Percentiles rank a stretch among this genome's conserved stretches.
These are phyloP conservation scores for Cercophora scortea DNA, from an alignment of 495 filamentous ascomycete genomes.

Conservation along the genomic window DNA sequence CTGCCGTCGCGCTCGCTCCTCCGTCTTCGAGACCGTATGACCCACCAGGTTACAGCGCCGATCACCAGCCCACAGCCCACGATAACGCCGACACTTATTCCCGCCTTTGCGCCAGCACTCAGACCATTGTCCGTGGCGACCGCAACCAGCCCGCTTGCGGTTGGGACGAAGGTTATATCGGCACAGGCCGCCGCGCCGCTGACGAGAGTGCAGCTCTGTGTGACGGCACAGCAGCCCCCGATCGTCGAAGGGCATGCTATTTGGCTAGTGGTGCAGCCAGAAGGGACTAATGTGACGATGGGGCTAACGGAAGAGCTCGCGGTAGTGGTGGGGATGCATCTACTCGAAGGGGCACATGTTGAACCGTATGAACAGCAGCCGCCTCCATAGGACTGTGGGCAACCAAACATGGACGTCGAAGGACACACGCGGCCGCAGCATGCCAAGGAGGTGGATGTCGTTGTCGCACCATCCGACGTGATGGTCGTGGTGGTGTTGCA, in stretches of 20 bases:
- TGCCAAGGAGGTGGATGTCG: slow-evolving; percentile 13
- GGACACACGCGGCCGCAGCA: slow-evolving; percentile 34
- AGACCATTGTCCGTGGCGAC: slow-evolving; percentile 19
- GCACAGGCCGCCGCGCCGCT: slow-evolving; percentile 43
- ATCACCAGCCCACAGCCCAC: slow-evolving; percentile 22
- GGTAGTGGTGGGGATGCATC: slow-evolving; percentile 20
- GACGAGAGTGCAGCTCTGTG: slow-evolving; percentile 57
- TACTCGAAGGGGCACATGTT: slow-evolving; percentile 17
- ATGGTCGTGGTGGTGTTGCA: slow-evolving; percentile 14
- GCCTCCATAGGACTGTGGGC: slow-evolving; percentile 30
- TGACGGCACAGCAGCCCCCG: slow-evolving; percentile 64
- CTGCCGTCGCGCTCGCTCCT: slow-evolving; percentile 5
- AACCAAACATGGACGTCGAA: slow-evolving; percentile 29
- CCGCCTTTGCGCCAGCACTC: slow-evolving; percentile 29
- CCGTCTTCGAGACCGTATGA: slow-evolving; percentile 21
- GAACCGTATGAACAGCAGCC: slow-evolving; percentile 35
- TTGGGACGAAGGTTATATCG: slow-evolving; percentile 34
- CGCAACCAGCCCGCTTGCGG: slow-evolving; percentile 16
- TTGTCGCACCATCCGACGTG: slow-evolving; percentile 5
- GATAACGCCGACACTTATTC: slow-evolving; percentile 35
- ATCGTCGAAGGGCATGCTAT: slow-evolving; percentile 60
- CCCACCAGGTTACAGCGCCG: slow-evolving; percentile 28
- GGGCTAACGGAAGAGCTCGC: slow-evolving; percentile 10
- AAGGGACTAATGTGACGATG: slow-evolving; percentile 21
- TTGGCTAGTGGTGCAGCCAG: slow-evolving; percentile 63